Evolutionary conservation across 1,284 basidiomycete species (phyloP).

Genomic region (Acaromyces ingoldii): DNA sequence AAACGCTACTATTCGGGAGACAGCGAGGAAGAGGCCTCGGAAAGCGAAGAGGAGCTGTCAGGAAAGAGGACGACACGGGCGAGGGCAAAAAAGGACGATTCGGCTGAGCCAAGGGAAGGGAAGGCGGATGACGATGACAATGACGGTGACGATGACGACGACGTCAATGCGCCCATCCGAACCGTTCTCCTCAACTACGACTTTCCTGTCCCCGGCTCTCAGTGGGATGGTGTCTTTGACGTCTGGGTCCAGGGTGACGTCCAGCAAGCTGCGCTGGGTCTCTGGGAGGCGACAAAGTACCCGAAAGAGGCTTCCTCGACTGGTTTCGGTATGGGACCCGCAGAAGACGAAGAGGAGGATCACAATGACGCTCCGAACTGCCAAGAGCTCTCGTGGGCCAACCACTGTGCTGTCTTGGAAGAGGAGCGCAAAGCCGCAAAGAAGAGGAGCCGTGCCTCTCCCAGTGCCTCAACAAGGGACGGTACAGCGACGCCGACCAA

Average conservation of each 20-base stretch:
- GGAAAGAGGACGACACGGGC: constrained; percentile 25
- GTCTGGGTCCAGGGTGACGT: constrained; percentile 85
- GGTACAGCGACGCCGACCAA: neutral
- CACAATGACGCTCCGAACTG: neutral
- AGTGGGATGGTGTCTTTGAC: constrained; percentile 89
- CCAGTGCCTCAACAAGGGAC: neutral
- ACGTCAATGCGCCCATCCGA: constrained; percentile 56
- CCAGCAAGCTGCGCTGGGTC: constrained; percentile 56
- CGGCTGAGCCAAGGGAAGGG: neutral
- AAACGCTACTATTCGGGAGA: constrained; percentile 6
- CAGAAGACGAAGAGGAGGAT: too few species aligned
- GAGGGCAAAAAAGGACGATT: neutral
- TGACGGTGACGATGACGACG: constrained; percentile 20
- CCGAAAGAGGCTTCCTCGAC: neutral
- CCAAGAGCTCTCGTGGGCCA: neutral
- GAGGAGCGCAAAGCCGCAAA: neutral
- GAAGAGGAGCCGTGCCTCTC: neutral
- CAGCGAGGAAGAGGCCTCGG: constrained; percentile 15
- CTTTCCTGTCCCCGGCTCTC: constrained; percentile 74
- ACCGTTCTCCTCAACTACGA: constrained; percentile 83
- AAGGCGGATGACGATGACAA: constrained; percentile 21
- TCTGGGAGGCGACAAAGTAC: constrained; percentile 16
- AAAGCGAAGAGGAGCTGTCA: constrained; percentile 12
- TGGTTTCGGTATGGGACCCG: constrained; percentile 3
- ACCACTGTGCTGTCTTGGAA: neutral